Conservation (phyloP, 371 early-diverging fungal species). For the Cokeromyces recurvatus region DNA sequence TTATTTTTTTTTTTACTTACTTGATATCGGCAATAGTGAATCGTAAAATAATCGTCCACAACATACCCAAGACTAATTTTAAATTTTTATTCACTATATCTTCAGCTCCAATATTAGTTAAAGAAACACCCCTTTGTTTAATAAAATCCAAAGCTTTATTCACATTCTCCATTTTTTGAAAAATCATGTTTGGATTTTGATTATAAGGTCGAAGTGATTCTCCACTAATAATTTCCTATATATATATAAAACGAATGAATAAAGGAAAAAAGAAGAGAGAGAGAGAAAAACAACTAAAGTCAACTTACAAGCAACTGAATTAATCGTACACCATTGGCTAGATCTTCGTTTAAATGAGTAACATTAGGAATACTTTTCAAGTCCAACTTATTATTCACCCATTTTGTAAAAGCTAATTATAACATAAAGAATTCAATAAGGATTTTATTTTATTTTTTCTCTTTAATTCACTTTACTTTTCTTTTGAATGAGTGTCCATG, state of each 20-base stretch:
- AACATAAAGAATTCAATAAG: background rate
- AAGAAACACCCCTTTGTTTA: constrained; percentile 72
- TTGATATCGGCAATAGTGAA: constrained; percentile 93
- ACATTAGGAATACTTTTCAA: constrained; percentile 58
- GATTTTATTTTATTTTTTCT: background rate
- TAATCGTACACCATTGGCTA: constrained; percentile 82
- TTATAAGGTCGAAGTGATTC: constrained; percentile 75
- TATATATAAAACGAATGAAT: background rate
- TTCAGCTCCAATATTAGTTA: constrained; percentile 95
- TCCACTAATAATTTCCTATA: constrained; percentile 81
- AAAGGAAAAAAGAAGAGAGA: background rate
- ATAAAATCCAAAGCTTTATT: constrained; percentile 93
- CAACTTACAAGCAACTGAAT: constrained; percentile 76
- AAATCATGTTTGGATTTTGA: constrained; percentile 82
- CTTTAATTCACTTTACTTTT: constrained; percentile 61
- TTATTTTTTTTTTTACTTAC: constrained; percentile 22
- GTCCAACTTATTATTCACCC: constrained; percentile 90
- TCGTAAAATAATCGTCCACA: constrained; percentile 97
- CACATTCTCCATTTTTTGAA: constrained; percentile 96
- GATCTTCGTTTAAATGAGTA: constrained; percentile 61
- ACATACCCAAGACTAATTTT: constrained; percentile 95
- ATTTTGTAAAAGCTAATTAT: constrained; percentile 74
- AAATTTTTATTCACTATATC: constrained; percentile 96
- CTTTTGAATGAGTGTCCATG: constrained; percentile 85
- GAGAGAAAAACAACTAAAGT: no score